phyloP scores from a whole-genome alignment of 257 asterid species.

The Phtheirospermum japonicum region DNA sequence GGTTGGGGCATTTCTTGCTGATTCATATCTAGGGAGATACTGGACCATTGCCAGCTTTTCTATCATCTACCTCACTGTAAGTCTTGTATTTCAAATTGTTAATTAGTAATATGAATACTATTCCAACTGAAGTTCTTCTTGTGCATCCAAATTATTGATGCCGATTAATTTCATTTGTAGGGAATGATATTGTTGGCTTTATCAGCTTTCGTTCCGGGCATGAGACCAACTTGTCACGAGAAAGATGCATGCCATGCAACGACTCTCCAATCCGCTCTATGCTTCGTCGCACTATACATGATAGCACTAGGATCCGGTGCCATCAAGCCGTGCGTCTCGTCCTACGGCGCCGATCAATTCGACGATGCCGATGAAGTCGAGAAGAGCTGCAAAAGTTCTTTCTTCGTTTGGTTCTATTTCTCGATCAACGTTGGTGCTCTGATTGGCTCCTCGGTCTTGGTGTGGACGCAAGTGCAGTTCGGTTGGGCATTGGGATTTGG shows the following conservation, averaged over 20 bases:
- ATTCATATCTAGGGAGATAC: slow-evolving; percentile 68
- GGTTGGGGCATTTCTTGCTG: slow-evolving; percentile 78
- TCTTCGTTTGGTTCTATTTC: slow-evolving; percentile 69
- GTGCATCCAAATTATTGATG: no score
- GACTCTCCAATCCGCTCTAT: slow-evolving; percentile 34
- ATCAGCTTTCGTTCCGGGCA: slow-evolving; percentile 51
- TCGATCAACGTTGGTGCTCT: slow-evolving; percentile 61
- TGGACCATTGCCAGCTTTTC: slow-evolving; percentile 76
- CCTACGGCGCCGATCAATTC: slow-evolving; percentile 75
- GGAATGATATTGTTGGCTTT: slow-evolving; percentile 65
- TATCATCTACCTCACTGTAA: slow-evolving; percentile 57
- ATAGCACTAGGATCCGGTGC: slow-evolving; percentile 72
- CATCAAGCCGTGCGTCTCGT: slow-evolving; percentile 72
- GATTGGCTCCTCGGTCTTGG: slow-evolving; percentile 54
- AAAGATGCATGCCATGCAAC: slow-evolving; percentile 50
- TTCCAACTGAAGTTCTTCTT: no score
- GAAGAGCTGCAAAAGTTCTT: slow-evolving; percentile 52
- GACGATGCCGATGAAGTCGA: slow-evolving; percentile 63
- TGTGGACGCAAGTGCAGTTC: slow-evolving; percentile 54
- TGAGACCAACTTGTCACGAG: slow-evolving; percentile 45
- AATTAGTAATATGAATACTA: no score
- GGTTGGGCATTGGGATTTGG: slow-evolving; percentile 86
- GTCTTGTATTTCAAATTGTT: slow-evolving; percentile 5
- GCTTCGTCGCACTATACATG: slow-evolving; percentile 54
- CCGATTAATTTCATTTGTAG: no score